Percentiles rank a stretch among this genome's conserved stretches.
Evolutionary conservation across 2,329 filamentous ascomycete species (phyloP).

Genomic region (Fusarium acutatum): DNA sequence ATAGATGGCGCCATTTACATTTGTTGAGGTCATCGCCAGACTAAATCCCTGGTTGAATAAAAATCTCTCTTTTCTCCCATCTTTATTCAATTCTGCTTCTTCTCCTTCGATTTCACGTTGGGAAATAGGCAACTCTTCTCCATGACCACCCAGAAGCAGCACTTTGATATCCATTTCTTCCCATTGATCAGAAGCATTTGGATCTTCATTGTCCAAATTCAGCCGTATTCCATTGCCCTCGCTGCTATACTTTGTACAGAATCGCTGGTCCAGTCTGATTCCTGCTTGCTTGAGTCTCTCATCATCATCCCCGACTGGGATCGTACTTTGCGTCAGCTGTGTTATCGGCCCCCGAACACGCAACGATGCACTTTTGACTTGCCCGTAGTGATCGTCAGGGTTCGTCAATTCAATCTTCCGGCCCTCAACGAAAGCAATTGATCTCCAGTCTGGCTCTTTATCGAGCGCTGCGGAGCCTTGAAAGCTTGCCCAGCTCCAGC

Average conservation of each 20-base stretch:
- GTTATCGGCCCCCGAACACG: fast-evolving
- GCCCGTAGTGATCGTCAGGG: neutral
- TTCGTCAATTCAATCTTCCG: fast-evolving
- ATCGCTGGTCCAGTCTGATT: fast-evolving
- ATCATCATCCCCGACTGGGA: fast-evolving
- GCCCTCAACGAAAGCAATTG: fast-evolving
- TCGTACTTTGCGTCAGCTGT: fast-evolving
- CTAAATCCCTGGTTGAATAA: fast-evolving
- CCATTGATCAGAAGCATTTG: neutral
- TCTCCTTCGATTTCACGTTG: fast-evolving
- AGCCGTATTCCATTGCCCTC: fast-evolving
- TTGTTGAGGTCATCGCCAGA: fast-evolving
- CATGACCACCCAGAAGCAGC: neutral
- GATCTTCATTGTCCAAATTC: fast-evolving
- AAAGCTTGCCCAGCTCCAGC: neutral
- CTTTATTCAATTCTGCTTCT: neutral
- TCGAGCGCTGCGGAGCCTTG: fast-evolving
- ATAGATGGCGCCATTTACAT: fast-evolving
- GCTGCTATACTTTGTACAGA: neutral
- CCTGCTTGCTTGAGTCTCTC: neutral
- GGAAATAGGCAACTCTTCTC: fast-evolving
- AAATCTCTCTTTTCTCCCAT: fast-evolving
- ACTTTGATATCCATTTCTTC: fast-evolving
- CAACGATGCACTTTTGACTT: neutral
- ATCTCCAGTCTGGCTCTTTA: fast-evolving